Evolutionary conservation across 345 rosid species (phyloP).

Genomic region (Hibiscus syriacus): DNA sequence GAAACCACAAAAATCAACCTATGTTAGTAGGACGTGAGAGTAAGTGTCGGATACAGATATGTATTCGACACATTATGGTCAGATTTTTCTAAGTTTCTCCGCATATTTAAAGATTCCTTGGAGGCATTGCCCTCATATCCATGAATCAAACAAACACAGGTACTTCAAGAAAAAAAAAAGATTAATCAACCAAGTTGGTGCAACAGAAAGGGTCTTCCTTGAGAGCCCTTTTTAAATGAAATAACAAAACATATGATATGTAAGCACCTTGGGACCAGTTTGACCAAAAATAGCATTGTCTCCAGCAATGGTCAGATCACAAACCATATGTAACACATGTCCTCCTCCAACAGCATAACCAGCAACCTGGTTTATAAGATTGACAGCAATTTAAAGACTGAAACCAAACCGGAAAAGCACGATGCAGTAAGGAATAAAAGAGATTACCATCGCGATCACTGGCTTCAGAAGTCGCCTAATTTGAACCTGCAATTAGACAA

Average conservation of each 20-base stretch:
- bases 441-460: slow-evolving; percentile 80
- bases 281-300: slow-evolving; percentile 90
- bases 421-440: neutral
- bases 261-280: slow-evolving; percentile 88
- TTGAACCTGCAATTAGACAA: slow-evolving; percentile 46
- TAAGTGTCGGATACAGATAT: neutral
- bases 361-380: slow-evolving; percentile 53
- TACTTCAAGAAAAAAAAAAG: neutral
- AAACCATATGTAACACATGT: slow-evolving; percentile 84
- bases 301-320: slow-evolving; percentile 67
- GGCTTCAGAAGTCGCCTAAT: slow-evolving; percentile 88
- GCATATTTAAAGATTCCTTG: too few species aligned
- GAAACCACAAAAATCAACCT: neutral
- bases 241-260: neutral
- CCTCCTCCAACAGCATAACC: slow-evolving; percentile 99
- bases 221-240: neutral
- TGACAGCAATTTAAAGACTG: neutral
- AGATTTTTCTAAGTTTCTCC: too few species aligned
- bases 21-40: neutral
- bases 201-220: neutral
- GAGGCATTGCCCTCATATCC: neutral
- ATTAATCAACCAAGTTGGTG: neutral
- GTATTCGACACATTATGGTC: too few species aligned
- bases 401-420: neutral
- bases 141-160: neutral